A percentile compares a stretch with the other conserved stretches of the same genome.
Conservation (phyloP, 176 grass and related monocot genomes). For the Avena eriantha region DNA sequence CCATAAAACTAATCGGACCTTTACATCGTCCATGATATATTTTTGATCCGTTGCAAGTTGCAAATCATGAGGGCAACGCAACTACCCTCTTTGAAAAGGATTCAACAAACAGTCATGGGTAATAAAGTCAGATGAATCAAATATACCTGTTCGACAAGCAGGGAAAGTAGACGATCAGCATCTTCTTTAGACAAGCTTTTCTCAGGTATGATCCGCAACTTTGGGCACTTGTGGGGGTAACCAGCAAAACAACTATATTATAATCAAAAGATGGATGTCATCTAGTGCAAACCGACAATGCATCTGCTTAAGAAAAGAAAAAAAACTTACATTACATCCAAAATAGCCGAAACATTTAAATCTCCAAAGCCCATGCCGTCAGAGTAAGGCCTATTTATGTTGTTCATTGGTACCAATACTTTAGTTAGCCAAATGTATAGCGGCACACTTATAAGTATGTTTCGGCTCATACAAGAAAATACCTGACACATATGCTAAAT, state of each 20-base stretch:
- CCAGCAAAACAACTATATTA: constrained; percentile 80
- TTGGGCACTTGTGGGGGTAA: constrained; percentile 97
- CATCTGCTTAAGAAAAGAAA: constrained; percentile 18
- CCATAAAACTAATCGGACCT: neutral
- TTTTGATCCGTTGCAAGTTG: neutral
- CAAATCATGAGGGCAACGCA: neutral
- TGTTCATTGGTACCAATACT: constrained; percentile 22
- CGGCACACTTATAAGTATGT: constrained; percentile 16
- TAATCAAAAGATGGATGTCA: constrained; percentile 40
- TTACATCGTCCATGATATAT: neutral
- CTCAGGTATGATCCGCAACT: constrained; percentile 73
- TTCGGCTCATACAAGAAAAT: constrained; percentile 20
- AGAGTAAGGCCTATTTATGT: constrained; percentile 82
- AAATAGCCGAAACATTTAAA: constrained; percentile 70
- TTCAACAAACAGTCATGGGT: constrained; percentile 17
- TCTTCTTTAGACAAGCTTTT: constrained; percentile 79
- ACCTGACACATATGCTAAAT: constrained; percentile 85
- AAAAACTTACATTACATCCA: constrained; percentile 69
- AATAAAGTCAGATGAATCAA: constrained; percentile 3
- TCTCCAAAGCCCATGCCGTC: constrained; percentile 67
- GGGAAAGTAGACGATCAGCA: constrained; percentile 64
- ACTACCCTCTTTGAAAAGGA: constrained; percentile 11
- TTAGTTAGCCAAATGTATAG: constrained; percentile 27
- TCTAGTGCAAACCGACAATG: constrained; percentile 25
- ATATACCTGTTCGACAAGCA: constrained; percentile 89